Evolutionary conservation across 129 eudicot genomes (phyloP).

Genomic region (Daucus carota): DH1_v3.0 NC_030383.2:41471001-41471500

Average conservation of each 20-base stretch:
- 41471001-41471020: too few species aligned
- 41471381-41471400: too few species aligned
- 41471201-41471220: not conserved
- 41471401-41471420: not conserved
- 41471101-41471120: too few species aligned
- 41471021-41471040: too few species aligned
- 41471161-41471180: too few species aligned
- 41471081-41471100: too few species aligned
- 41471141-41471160: too few species aligned
- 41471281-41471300: constrained; percentile 68
- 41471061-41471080: too few species aligned
- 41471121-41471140: too few species aligned
- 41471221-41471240: not conserved
- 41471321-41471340: constrained; percentile 38
- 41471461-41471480: not conserved
- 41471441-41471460: constrained; percentile 15
- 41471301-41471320: constrained; percentile 67
- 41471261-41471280: constrained; percentile 76
- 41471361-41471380: not conserved
- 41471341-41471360: not conserved
- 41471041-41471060: too few species aligned
- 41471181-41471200: too few species aligned
- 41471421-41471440: not conserved
- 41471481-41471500: constrained; percentile 2
- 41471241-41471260: constrained; percentile 64